These are phyloP conservation scores for Blastocystis sp. DNA, from an alignment of 352 stramenopile species.

Conservation along the genomic window DNA sequence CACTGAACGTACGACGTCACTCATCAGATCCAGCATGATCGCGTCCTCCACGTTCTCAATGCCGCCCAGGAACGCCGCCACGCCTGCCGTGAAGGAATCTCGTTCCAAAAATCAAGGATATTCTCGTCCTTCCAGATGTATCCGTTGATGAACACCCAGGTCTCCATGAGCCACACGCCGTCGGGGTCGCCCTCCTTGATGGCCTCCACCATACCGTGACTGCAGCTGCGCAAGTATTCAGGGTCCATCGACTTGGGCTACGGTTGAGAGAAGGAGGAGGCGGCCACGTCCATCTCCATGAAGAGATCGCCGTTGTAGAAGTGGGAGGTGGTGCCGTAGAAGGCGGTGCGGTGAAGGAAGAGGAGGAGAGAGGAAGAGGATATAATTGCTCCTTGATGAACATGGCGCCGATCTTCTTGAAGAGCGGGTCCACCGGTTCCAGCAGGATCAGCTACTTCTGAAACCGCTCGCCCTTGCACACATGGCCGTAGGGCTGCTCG, in stretches of 20 bases:
- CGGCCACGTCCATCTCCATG: slow-evolving; percentile 71
- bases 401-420: background rate
- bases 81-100: background rate
- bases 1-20: slow-evolving; percentile 64
- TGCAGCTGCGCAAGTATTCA: background rate
- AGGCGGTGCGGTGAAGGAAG: background rate
- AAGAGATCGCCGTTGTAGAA: slow-evolving; percentile 70
- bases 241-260: slow-evolving; percentile 18
- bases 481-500: background rate
- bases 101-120: slow-evolving; percentile 66
- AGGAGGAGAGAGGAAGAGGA: background rate
- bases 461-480: slow-evolving; percentile 74
- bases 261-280: background rate
- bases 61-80: slow-evolving; percentile 72
- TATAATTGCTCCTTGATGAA: slow-evolving; percentile 62
- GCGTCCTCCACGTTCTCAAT: slow-evolving; percentile 76
- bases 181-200: slow-evolving; percentile 4
- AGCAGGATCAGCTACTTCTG: slow-evolving; percentile 72
- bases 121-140: background rate
- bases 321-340: background rate
- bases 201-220: background rate
- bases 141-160: background rate
- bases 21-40: slow-evolving; percentile 82
- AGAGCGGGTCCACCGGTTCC: slow-evolving; percentile 41
- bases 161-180: slow-evolving; percentile 11